A percentile compares a stretch with the other conserved stretches of the same genome.
Conservation (phyloP, 441 rosid genomes). For the Erodium moschatum region DNA sequence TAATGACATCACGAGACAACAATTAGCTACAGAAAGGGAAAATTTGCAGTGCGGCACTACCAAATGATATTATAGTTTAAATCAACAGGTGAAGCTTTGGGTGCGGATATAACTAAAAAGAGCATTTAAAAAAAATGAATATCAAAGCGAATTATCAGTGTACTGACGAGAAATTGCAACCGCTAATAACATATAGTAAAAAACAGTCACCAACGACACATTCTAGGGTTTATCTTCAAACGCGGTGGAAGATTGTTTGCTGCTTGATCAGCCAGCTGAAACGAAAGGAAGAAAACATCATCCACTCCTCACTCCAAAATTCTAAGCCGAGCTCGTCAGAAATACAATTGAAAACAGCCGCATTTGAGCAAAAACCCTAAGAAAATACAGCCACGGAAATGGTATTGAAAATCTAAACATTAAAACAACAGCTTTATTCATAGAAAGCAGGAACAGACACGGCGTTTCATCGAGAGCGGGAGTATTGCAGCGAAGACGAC, state of each 20-base stretch:
- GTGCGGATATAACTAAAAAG: too few species aligned
- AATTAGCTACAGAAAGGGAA: too few species aligned
- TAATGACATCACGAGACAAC: too few species aligned
- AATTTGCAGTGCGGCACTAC: too few species aligned
- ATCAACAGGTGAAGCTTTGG: too few species aligned
- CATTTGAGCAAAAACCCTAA: constrained; percentile 7
- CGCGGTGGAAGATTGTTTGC: not conserved
- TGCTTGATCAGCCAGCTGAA: not conserved
- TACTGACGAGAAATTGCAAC: too few species aligned
- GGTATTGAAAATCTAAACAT: not conserved
- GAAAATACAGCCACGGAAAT: not conserved
- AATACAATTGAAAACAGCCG: not conserved
- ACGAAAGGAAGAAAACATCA: not conserved
- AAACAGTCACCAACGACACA: not conserved
- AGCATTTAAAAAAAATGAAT: too few species aligned
- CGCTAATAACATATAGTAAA: not conserved
- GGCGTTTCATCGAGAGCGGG: not conserved
- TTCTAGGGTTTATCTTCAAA: not conserved
- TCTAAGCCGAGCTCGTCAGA: not conserved
- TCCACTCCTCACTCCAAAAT: not conserved
- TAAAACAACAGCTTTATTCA: not conserved
- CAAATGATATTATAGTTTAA: too few species aligned
- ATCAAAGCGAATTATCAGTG: too few species aligned
- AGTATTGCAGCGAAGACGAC: not conserved
- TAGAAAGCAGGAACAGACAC: not conserved